These are phyloP conservation scores for Magnolia officinalis DNA, from an alignment of 164 flowering plant genomes.

Conservation along the genomic window DNA sequence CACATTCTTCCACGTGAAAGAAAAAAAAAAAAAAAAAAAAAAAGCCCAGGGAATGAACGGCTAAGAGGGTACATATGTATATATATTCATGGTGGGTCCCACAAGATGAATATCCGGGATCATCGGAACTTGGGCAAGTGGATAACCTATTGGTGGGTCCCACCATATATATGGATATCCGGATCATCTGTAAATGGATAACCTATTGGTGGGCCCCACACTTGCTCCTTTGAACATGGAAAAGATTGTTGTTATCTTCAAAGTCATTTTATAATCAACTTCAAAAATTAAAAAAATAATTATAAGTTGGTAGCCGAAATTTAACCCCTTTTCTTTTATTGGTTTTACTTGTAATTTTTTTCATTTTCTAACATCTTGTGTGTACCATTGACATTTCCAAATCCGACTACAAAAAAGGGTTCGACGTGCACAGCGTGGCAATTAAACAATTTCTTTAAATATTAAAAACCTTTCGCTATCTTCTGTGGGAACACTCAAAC, in stretches of 20 bases:
- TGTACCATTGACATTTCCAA: background rate
- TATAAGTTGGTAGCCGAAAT: background rate
- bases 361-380: background rate
- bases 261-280: background rate
- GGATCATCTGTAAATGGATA: background rate
- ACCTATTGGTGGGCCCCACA: background rate
- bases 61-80: too few species aligned
- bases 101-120: too few species aligned
- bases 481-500: background rate
- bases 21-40: too few species aligned
- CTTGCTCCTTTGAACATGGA: background rate
- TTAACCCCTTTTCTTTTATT: background rate
- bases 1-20: too few species aligned
- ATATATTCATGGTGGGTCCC: too few species aligned
- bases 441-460: background rate
- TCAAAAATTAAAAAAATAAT: background rate
- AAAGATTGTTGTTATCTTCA: background rate
- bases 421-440: background rate
- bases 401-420: background rate
- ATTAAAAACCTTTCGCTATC: background rate
- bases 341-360: background rate
- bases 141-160: background rate
- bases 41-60: too few species aligned
- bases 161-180: background rate
- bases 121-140: background rate